phyloP scores from a whole-genome alignment of 306 rosid genomes.

The Castanea mollissima region DNA sequence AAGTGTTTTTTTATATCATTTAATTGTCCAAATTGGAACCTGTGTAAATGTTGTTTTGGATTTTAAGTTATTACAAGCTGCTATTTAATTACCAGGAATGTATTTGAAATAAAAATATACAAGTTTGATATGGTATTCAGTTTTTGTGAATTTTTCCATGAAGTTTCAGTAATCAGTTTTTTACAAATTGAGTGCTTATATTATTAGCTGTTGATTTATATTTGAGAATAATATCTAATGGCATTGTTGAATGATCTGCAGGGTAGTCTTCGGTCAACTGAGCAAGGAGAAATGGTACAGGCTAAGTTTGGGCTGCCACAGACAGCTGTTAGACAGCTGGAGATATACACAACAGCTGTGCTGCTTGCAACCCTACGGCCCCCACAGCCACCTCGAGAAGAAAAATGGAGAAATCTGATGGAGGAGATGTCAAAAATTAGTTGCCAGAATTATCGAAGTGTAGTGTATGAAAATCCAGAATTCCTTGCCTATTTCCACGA shows the following conservation, averaged over 20 bases:
- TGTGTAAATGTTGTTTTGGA: background rate
- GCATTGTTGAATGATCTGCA: constrained; percentile 26
- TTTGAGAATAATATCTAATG: background rate
- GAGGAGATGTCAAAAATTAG: constrained; percentile 88
- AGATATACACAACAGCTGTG: constrained; percentile 91
- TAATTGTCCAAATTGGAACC: constrained; percentile 20
- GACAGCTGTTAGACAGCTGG: constrained; percentile 90
- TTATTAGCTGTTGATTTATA: too few species aligned
- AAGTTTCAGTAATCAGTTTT: background rate
- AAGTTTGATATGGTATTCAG: too few species aligned
- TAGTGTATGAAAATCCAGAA: constrained; percentile 82
- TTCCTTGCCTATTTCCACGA: constrained; percentile 87
- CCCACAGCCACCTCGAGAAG: constrained; percentile 76
- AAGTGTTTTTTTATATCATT: constrained; percentile 1
- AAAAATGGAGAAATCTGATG: constrained; percentile 86
- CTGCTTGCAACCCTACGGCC: constrained; percentile 96
- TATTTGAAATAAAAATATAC: background rate
- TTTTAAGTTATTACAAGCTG: background rate
- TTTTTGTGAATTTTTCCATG: background rate
- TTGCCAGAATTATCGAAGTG: constrained; percentile 68
- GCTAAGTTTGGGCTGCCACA: constrained; percentile 91
- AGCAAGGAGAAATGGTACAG: constrained; percentile 98
- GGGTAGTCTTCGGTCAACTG: constrained; percentile 91
- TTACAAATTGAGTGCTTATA: background rate
- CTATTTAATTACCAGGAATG: background rate